phyloP scores from a whole-genome alignment of 1,284 basidiomycete genomes.

The Porodaedalea pini region DNA sequence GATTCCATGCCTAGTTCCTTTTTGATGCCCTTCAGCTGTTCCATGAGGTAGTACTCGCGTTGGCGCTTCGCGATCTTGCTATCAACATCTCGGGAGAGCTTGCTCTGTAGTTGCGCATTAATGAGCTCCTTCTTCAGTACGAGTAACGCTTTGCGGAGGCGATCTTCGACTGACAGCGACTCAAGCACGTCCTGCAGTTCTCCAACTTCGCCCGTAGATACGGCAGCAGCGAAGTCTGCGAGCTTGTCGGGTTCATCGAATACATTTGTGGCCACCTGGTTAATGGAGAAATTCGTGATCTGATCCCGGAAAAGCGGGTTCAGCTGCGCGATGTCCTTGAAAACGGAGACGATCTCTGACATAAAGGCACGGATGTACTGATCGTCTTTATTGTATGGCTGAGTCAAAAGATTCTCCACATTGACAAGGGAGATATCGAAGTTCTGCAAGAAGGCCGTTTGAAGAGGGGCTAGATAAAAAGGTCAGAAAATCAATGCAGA shows the following conservation, averaged over 20 bases:
- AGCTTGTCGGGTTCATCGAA: constrained; percentile 99
- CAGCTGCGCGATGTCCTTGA: constrained; percentile 98
- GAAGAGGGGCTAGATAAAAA: constrained; percentile 51
- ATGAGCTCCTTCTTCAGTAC: constrained; percentile 98
- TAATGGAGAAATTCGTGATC: constrained; percentile 95
- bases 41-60: constrained; percentile 97
- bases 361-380: constrained; percentile 95
- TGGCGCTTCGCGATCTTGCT: constrained; percentile 96
- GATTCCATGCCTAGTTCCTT: constrained; percentile 97
- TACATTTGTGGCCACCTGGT: constrained; percentile 93
- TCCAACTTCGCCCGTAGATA: constrained; percentile 85
- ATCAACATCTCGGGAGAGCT: constrained; percentile 93
- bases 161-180: constrained; percentile 81
- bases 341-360: constrained; percentile 94
- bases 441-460: constrained; percentile 89
- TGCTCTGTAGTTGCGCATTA: constrained; percentile 93
- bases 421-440: constrained; percentile 89
- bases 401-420: constrained; percentile 79
- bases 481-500: constrained; percentile 4
- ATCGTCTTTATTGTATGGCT: constrained; percentile 89
- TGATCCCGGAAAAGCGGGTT: constrained; percentile 98
- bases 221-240: constrained; percentile 96
- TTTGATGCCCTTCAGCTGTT: constrained; percentile 98
- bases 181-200: constrained; percentile 96
- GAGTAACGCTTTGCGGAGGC: constrained; percentile 85